phyloP scores from a whole-genome alignment of 2,329 filamentous ascomycete genomes.

The Aspergillus puulaauensis region DNA sequence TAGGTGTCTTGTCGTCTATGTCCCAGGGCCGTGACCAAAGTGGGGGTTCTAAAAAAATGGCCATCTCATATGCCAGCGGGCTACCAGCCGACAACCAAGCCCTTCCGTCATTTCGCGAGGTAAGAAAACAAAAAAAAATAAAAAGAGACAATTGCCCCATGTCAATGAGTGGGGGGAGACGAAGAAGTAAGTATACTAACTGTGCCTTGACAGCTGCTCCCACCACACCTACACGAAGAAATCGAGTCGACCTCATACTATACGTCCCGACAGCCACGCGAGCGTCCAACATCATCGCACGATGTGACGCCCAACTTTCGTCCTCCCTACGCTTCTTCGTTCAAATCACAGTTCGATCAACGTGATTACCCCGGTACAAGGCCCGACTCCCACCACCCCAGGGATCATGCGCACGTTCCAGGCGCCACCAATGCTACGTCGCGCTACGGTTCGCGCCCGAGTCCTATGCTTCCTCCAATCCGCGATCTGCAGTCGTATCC shows the following conservation, averaged over 20 bases:
- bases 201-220: conserved; percentile 31
- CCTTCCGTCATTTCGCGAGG: conserved; percentile 41
- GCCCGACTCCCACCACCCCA: conserved; percentile 16
- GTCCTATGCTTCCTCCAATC: conserved; percentile 38
- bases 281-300: conserved; percentile 30
- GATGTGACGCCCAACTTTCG: conserved; percentile 31
- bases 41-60: conserved; percentile 37
- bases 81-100: conserved; percentile 33
- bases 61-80: conserved; percentile 38
- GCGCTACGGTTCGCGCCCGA: conserved; percentile 30
- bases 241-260: conserved; percentile 41
- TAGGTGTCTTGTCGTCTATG: conserved; percentile 31
- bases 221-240: conserved; percentile 42
- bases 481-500: conserved; percentile 36
- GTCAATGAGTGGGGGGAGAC: background rate
- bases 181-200: conserved; percentile 12
- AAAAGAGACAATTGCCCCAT: no score
- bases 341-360: conserved; percentile 23
- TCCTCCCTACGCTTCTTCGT: conserved; percentile 23
- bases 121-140: conserved; percentile 19
- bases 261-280: conserved; percentile 29
- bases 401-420: conserved; percentile 24
- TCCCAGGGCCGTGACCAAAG: conserved; percentile 33
- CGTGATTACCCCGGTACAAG: conserved; percentile 28
- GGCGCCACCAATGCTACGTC: conserved; percentile 15